Percentiles rank a stretch among this genome's conserved stretches.
These are phyloP conservation scores for Capillidium heterosporum DNA, from an alignment of 371 early-diverging fungal genomes.

Conservation along the genomic window DNA sequence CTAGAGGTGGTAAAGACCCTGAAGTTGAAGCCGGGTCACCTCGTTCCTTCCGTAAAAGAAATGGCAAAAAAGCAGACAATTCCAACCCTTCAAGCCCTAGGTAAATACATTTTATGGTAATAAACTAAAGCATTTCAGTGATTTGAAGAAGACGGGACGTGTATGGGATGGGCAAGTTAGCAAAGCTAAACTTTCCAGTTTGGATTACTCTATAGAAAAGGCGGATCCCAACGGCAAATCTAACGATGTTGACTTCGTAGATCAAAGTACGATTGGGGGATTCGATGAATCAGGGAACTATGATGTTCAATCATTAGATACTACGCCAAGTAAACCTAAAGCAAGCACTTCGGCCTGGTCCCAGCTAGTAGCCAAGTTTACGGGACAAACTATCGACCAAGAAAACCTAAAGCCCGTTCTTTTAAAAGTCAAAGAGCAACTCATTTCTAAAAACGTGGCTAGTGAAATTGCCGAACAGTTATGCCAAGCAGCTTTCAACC, in stretches of 20 bases:
- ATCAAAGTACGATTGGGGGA: conserved; percentile 12
- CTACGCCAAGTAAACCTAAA: conserved; percentile 8
- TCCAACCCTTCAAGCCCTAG: neutral
- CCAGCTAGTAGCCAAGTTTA: conserved; percentile 18
- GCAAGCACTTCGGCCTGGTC: neutral
- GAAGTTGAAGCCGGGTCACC: neutral
- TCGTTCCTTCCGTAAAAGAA: conserved; percentile 19
- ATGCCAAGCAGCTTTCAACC: conserved; percentile 56
- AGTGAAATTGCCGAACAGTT: conserved; percentile 73
- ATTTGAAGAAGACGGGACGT: conserved; percentile 29
- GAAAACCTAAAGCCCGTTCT: conserved; percentile 50
- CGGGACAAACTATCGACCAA: conserved; percentile 38
- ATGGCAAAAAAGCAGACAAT: conserved; percentile 25
- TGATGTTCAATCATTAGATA: neutral
- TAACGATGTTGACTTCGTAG: conserved; percentile 10
- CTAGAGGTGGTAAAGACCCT: conserved; percentile 6
- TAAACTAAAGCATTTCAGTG: neutral
- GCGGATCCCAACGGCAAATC: conserved; percentile 5
- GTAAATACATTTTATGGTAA: neutral
- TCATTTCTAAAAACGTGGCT: conserved; percentile 88
- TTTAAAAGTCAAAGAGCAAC: conserved; percentile 71
- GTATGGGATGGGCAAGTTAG: conserved; percentile 46
- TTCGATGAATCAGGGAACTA: neutral
- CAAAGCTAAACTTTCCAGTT: conserved; percentile 36
- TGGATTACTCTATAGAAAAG: conserved; percentile 39